Evolutionary conservation across 2,329 filamentous ascomycete genomes (phyloP), one percentile per base, ranked within the genome.

Genomic region (Stemphylium lycopersici): DNA sequence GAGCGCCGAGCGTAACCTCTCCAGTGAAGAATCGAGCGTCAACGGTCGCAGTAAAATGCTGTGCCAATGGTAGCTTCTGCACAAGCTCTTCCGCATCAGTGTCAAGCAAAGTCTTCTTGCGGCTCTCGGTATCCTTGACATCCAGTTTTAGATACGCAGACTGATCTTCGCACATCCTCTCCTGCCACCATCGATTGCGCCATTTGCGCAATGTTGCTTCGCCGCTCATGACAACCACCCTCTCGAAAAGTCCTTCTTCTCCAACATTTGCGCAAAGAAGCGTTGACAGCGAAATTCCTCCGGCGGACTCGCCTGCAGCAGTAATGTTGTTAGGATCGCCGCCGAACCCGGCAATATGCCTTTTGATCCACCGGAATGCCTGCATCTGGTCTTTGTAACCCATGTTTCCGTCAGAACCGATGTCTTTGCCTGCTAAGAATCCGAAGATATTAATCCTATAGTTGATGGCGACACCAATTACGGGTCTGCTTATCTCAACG

Each of bases 271-370:
- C 66, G 50, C 66, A 71, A 6, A 72, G 54, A 29, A 72, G 43
- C 11, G 65, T 68, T 13, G 65, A 68, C 36, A 72, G 37, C 6
- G 62, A 63, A 16, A 71, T 76, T 6, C 68, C 80, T 29, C 81
- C 81, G 2, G 80, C 79, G 37, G 77, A 80, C 59, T 82, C 77
- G 7, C 80, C 81, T 12, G 77, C 69, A 2, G 77, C 64, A 0
- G 74, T 78, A 2, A 78, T 59, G 37, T 73, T 70, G 7, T 56
- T 56, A 3, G 73, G 62, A 57, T 78, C 69, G 8, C 77, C 76
- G n/a, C 76, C 75, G 53, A 79, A 78, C 0, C 71, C 72, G 4
- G 44, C 54, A 44, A 79, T 77, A 51, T 77, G 63, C 22, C 67
- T 65, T 49, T 71, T 69, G 33, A 78, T 57, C 77, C 77, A 79